These are phyloP conservation scores for Fomitopsis serialis DNA, from an alignment of 768 basidiomycete species.

Conservation along the genomic window DNA sequence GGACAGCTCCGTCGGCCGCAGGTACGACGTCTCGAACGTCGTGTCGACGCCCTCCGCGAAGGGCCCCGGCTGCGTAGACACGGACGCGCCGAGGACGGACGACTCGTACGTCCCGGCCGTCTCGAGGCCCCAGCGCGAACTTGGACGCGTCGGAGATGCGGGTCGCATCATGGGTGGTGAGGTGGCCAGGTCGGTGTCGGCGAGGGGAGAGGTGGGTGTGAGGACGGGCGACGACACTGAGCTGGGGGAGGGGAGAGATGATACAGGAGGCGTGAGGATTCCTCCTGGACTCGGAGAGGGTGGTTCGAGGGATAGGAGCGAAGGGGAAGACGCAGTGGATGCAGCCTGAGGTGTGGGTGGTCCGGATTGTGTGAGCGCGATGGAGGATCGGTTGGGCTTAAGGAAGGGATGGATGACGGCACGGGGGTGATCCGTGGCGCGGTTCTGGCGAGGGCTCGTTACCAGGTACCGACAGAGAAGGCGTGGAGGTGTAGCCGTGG, in stretches of 20 bases:
- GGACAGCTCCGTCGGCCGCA: constrained; percentile 49
- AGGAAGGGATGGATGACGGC: constrained; percentile 18
- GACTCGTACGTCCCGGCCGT: constrained; percentile 74
- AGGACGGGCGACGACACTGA: constrained; percentile 16
- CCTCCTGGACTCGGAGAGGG: too few species aligned
- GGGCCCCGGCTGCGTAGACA: constrained; percentile 44
- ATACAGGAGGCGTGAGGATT: constrained; percentile 27
- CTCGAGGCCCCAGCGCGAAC: constrained; percentile 49
- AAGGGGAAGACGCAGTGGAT: too few species aligned
- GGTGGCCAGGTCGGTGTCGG: too few species aligned
- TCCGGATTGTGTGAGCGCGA: constrained; percentile 20
- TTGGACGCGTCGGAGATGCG: constrained; percentile 31
- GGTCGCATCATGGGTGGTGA: too few species aligned
- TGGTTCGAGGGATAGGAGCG: too few species aligned
- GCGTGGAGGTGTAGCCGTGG: too few species aligned
- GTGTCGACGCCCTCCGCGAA: constrained; percentile 56
- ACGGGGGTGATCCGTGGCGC: too few species aligned
- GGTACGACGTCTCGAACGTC: constrained; percentile 70
- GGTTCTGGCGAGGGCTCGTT: too few species aligned
- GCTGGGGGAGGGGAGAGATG: constrained; percentile 16
- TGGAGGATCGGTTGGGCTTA: constrained; percentile 1
- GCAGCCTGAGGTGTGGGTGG: constrained; percentile 24
- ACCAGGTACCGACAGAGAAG: too few species aligned
- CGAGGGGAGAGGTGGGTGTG: constrained; percentile 27
- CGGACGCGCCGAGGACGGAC: constrained; percentile 63